Evolutionary conservation across 164 flowering plant genomes (phyloP), one percentile per base, ranked within the genome.

Genomic region (Umbilicus rupestris): DNA sequence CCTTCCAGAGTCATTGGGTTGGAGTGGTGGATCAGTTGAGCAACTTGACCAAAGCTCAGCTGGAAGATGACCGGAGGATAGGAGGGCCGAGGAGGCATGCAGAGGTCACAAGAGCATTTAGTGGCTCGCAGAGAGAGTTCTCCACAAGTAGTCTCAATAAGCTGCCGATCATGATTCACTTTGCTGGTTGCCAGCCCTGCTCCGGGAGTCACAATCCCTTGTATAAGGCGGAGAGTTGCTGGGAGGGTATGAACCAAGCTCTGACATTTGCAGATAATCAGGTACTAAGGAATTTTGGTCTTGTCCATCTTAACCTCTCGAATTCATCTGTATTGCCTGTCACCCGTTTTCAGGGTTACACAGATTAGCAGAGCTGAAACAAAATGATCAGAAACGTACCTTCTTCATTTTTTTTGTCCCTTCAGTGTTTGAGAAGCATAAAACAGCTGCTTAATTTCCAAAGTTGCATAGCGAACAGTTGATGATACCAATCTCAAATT

Each of bases 151-250:
- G 73, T 15, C 72, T 88, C 37, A 66, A 79, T 76, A 68, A 89
- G 65, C 39, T 90, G 58, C 98, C 98, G 59, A 87, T 91, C 63
- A 77, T 94, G 37, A 94, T 97, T 19, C 98, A 94, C 62, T 94
- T 94, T 76, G 87, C 97, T 3, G 98, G 98, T 6, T 94, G 98
- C 57, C 96, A 94, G 77, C 97, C 97, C 0, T 91, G 97, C 68
- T 91, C 91, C 49, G 98, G 98, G 68, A 70, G 78, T 30, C 95
- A 89, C 75, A 91, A 89, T 58, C 46, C 75, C 79, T 77, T 74
- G 70, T 91, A 89, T 66, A 35, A 79, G 0, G 88, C 82, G 0
- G 77, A 86, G 65, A 70, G 73, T 17, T 93, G 98, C 63, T 80
- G 80, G 85, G 72, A 79, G 0, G 90, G 91, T 31, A 91, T 94